Evolutionary conservation across 225 moss, liverwort and hornwort species (phyloP), one percentile per base, ranked within the genome.

Genomic region (Marchantia polymorpha): DNA sequence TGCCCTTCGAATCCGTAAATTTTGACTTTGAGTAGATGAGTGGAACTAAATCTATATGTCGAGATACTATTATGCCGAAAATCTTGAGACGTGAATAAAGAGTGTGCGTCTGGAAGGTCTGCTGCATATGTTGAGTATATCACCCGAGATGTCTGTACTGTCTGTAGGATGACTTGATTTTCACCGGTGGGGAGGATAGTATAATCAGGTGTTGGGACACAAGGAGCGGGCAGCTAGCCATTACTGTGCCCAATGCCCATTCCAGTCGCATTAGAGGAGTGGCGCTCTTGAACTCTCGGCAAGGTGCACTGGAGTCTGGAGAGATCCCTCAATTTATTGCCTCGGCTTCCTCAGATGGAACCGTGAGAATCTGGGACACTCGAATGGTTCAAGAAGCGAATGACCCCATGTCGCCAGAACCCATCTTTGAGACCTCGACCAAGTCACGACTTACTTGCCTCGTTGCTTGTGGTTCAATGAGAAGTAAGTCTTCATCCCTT

Each of bases 381-480:
- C 90, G 95, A 46, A 91, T 91, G 87, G 85, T 88, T 47, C 74
- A 82, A 47, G 75, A 60, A 47, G 0, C 48, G 63, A 87, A 88
- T 6, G 85, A 87, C 77, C 81, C 79, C 6, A 67, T 47, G 13
- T 77, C 86, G 3, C 80, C 88, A 52, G 80, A 77, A 66, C 89
- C 93, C 69, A 81, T 90, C 22, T 89, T 92, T 80, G 90, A 99
- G 84, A 90, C 92, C 7, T 91, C 88, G 73, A 95, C 95, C 3
- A 93, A 91, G 81, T 89, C 95, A 74, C 89, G 99, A 78, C 83
- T 99, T 64, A 99, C 95, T 20, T 99, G 95, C 83, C 92, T 99
- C 22, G 89, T 95, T 39, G 87, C 87, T 77, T 92, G 90, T 79
- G 90, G 88, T 9, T 87, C 85, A 12, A 82, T 83, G 16, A 93